Base-by-base conservation (phyloP, 2,329 filamentous ascomycete species). In the Aspergillus neoniger region DNA sequence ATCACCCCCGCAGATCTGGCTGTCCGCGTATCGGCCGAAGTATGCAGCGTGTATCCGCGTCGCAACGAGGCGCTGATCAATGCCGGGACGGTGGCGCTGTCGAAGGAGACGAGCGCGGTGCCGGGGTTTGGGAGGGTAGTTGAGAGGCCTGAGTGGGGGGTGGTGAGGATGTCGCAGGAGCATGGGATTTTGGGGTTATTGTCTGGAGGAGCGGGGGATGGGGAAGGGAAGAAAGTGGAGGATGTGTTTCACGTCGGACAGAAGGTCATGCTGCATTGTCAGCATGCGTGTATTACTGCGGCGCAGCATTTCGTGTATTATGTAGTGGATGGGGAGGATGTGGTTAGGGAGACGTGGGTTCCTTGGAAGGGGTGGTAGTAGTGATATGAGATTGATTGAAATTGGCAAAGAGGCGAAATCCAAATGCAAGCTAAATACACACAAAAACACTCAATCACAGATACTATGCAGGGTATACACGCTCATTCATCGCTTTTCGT, bases 271-370 rank as follows among this genome's bases (percentile, higher is more conserved):
- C 77, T 94, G 19, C 92, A 88, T 87, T 89, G 90, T 1, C 93
- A 94, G 68, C 91, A 94, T 77, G 87, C 90, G 44, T 94, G 91
- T 72, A 89, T 94, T 69, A 85, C 90, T 1, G 87, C 89, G 0
- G 87, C 86, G 0, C 84, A 85, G 19, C 89, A 88, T 76, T 85
- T 83, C 10, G 90, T 86, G 81, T 94, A 91, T 75, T 78, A 91
- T 21, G 79, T 94, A 32, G 85, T 93, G 5, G 90, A 93, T 74
- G 64, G 59, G 47, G 17, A 53, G 19, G 61, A 66, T 60, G 44
- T 69, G 38, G 65, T 70, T n/a, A 38, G 61, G 51, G 69, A 70
- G 59, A 65, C 65, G 15, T 70, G 69, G 68, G 63, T 67, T n/a
- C 69, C 68, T 4, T 70, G 68, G 69, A 70, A 70, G 60, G 66